Base-by-base conservation (phyloP, 176 grass and related monocot genomes). In the Lolium rigidum region DNA sequence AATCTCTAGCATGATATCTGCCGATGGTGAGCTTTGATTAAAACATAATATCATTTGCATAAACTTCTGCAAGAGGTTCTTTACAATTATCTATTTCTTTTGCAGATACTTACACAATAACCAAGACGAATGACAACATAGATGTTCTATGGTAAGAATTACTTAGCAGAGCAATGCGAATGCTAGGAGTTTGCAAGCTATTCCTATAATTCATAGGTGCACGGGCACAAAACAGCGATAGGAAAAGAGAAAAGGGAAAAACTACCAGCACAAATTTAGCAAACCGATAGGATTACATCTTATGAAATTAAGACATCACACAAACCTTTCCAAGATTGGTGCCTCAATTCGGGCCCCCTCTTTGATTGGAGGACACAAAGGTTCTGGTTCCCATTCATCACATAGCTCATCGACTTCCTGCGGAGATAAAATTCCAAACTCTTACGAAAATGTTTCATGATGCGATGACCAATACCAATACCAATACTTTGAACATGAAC, bases 371-470 rank as follows among this genome's bases (percentile, higher is more conserved):
- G 93, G 93, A 54, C 91, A 92, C 59, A 98, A 86, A 26, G 95
- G 90, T 84, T 98, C 95, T 79, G 95, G 95, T 52, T 90, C 86
- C 93, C 91, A 98, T 80, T 95, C 91, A 60, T 98, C 93, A 84
- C 96, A 98, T 75, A 98, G 88, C 83, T 98, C 96, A 59, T 98
- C 93, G 84, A 98, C 94, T 85, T 98, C 93, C 96, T 98, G 82
- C 43, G 66, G 39, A 86, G 37, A 87, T 74, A 58, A 87, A 80
- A 85, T 67, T 57, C 59, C 24, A 28, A 77, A 25, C 35, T 74
- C 71, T 83, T 76, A 87, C 56, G 4, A n/a, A 70, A 31, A 92
- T 9, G 21, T 3, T 88, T 86, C 69, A 28, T 31, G 79, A 81
- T 88, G 48, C 14, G 54, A 76, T 31, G 28, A 43, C n/a, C 9